A percentile compares a stretch with the other conserved stretches of the same genome.
phyloP scores from a whole-genome alignment of 345 rosid genomes.

The Boechera divaricarpa region DNA sequence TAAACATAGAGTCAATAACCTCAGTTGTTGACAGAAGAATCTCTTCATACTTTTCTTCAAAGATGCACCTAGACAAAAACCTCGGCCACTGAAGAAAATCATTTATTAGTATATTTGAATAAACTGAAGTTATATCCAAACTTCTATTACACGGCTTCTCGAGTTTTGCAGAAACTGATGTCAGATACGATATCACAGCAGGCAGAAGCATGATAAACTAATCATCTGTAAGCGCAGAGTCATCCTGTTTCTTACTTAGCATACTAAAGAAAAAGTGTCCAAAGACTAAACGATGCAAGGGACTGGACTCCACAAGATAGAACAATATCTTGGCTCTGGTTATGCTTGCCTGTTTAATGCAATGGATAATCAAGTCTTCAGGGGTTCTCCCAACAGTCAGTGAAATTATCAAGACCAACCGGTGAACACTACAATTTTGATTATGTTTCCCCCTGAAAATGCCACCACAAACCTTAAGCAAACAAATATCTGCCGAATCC shows the following conservation, averaged over 20 bases:
- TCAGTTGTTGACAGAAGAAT: conserved; percentile 53
- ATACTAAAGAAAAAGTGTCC: conserved; percentile 56
- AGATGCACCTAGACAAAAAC: conserved; percentile 60
- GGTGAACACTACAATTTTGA: conserved; percentile 57
- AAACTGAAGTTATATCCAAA: conserved; percentile 56
- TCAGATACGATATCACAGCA: conserved; percentile 61
- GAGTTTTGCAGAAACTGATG: conserved; percentile 51
- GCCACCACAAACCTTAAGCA: conserved; percentile 65
- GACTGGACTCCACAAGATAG: conserved; percentile 75
- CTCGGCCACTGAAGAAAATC: conserved; percentile 65
- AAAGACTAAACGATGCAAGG: conserved; percentile 70
- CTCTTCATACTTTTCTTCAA: conserved; percentile 66
- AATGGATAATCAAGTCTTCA: conserved; percentile 61
- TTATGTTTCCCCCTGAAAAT: conserved; percentile 49
- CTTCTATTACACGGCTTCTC: conserved; percentile 51
- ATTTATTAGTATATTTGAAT: conserved; percentile 59
- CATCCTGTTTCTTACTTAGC: conserved; percentile 45
- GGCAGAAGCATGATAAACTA: conserved; percentile 77
- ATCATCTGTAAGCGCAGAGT: conserved; percentile 54
- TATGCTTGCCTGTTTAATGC: conserved; percentile 53
- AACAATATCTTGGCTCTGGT: conserved; percentile 67
- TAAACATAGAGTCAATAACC: conserved; percentile 58
- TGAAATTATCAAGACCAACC: conserved; percentile 56
- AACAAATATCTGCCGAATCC: conserved; percentile 61
- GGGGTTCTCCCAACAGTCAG: conserved; percentile 67